These are phyloP conservation scores for Juncus effusus DNA, from an alignment of 176 grass and related monocot genomes.

Conservation along the genomic window DNA sequence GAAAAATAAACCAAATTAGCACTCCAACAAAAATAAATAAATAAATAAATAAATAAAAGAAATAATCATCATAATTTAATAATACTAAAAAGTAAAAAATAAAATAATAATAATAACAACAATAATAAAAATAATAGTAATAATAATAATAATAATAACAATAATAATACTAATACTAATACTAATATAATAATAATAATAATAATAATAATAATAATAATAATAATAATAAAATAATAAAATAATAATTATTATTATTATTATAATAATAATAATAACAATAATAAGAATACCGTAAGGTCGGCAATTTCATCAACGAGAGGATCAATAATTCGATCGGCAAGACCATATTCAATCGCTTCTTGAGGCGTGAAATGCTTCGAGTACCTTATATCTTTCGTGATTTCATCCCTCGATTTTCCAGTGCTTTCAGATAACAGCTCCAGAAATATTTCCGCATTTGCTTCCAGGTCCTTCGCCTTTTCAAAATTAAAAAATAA, in stretches of 20 bases:
- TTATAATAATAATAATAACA: too few species aligned
- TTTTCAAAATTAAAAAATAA: slow-evolving; percentile 4
- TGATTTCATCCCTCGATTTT: slow-evolving; percentile 73
- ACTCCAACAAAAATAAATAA: background rate
- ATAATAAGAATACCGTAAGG: too few species aligned
- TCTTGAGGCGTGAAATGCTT: slow-evolving; percentile 73
- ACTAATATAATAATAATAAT: too few species aligned
- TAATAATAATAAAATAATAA: too few species aligned
- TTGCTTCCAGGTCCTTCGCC: slow-evolving; percentile 83
- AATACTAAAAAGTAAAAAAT: too few species aligned
- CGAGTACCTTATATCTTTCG: slow-evolving; percentile 48
- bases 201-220: too few species aligned
- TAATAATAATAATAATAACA: too few species aligned
- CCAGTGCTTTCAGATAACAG: slow-evolving; percentile 54
- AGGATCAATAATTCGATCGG: slow-evolving; percentile 64
- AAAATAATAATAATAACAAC: too few species aligned
- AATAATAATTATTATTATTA: too few species aligned
- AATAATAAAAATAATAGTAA: too few species aligned
- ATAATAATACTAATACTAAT: too few species aligned
- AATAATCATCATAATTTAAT: background rate
- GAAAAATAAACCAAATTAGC: too few species aligned
- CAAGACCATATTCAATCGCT: slow-evolving; percentile 78
- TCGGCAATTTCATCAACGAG: slow-evolving; percentile 29
- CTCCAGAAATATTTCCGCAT: slow-evolving; percentile 66
- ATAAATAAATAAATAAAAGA: slow-evolving; percentile 13